A percentile compares a stretch with the other conserved stretches of the same genome.
Conservation (phyloP, 75 land plant genomes). For the Pinus tabuliformis region DNA sequence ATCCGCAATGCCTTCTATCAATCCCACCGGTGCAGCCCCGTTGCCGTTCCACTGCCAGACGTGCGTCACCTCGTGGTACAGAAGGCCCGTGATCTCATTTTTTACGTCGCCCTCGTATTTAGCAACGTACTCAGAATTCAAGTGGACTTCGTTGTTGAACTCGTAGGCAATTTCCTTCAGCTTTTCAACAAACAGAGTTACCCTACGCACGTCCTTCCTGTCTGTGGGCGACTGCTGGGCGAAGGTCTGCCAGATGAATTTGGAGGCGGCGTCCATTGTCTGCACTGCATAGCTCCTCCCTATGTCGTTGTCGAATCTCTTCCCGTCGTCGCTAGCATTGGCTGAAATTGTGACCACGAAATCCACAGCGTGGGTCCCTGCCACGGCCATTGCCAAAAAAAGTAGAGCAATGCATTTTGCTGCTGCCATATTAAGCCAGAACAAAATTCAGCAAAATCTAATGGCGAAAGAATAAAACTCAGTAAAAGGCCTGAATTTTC, state of each 20-base stretch:
- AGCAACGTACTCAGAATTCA: background rate
- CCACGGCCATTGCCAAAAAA: too few species aligned
- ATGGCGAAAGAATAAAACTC: too few species aligned
- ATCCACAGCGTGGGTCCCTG: constrained; percentile 13
- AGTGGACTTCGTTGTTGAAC: background rate
- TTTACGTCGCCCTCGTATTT: background rate
- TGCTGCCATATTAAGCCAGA: too few species aligned
- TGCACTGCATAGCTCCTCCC: constrained; percentile 17
- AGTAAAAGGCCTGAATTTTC: too few species aligned
- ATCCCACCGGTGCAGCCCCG: constrained; percentile 10
- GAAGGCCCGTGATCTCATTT: constrained; percentile 41
- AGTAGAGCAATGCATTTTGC: too few species aligned
- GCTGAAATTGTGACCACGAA: constrained; percentile 24
- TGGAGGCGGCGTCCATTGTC: constrained; percentile 7
- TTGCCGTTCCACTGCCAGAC: constrained; percentile 72
- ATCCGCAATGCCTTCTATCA: constrained; percentile 64
- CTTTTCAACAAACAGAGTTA: background rate
- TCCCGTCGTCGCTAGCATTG: constrained; percentile 13
- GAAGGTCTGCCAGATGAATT: constrained; percentile 31
- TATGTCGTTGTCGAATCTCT: constrained; percentile 20
- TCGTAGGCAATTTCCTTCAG: background rate
- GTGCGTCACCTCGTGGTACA: constrained; percentile 69
- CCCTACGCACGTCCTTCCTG: background rate
- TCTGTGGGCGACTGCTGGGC: constrained; percentile 7
- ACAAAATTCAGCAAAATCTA: too few species aligned